Percentiles rank a stretch among this genome's conserved stretches.
Evolutionary conservation across 192 early-diverging fungal species (phyloP).

Genomic region (Backusella morwellensis): DNA sequence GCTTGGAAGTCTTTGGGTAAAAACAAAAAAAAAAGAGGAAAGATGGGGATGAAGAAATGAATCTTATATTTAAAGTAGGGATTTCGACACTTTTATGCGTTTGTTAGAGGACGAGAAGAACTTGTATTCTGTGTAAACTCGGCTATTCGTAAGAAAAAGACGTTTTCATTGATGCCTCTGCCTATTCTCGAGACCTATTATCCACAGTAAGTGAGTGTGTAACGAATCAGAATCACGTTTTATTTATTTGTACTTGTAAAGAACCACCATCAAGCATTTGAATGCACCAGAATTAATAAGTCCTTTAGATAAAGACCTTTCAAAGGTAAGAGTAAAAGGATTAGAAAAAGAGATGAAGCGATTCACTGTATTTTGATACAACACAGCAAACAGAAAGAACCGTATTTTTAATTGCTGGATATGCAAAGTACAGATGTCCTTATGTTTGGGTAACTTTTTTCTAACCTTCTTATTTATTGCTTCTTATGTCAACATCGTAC

Average conservation of each 20-base stretch:
- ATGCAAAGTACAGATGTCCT: conserved; percentile 12
- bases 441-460: conserved; percentile 8
- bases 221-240: background rate
- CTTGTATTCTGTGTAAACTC: background rate
- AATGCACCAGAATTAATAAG: conserved; percentile 7
- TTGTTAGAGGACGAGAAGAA: conserved; percentile 10
- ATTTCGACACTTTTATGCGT: conserved; percentile 1
- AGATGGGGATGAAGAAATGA: background rate
- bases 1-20: conserved; percentile 8
- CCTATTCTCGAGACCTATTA: conserved; percentile 6
- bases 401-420: conserved; percentile 10
- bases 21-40: background rate
- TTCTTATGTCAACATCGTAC: background rate
- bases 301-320: background rate
- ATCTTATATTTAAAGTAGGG: background rate
- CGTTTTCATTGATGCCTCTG: background rate
- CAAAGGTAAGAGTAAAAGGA: background rate
- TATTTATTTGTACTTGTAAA: background rate
- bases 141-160: background rate
- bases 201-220: background rate
- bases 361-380: background rate
- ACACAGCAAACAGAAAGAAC: background rate
- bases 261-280: background rate
- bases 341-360: background rate
- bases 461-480: background rate